Evolutionary conservation across 345 rosid species (phyloP).

Genomic region (Euphorbia lathyris): DNA sequence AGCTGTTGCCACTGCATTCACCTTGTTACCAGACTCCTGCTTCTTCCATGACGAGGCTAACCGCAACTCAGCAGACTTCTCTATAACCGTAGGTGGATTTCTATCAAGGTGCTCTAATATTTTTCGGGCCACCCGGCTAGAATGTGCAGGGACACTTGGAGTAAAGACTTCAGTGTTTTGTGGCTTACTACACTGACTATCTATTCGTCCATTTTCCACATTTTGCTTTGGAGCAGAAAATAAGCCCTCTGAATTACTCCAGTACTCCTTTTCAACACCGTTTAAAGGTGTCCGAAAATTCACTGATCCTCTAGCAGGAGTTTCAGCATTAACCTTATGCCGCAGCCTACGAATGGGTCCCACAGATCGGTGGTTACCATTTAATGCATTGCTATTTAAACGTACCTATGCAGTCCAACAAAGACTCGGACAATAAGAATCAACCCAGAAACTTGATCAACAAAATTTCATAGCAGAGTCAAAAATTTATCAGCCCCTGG

Average conservation of each 20-base stretch:
- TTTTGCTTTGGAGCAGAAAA: constrained; percentile 37
- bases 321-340: constrained; percentile 33
- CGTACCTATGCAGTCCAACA: constrained; percentile 31
- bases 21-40: constrained; percentile 20
- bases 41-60: constrained; percentile 57
- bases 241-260: constrained; percentile 22
- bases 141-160: constrained; percentile 62
- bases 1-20: constrained; percentile 33
- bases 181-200: constrained; percentile 31
- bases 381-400: constrained; percentile 39
- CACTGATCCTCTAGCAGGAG: constrained; percentile 34
- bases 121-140: constrained; percentile 72
- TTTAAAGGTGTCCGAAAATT: constrained; percentile 36
- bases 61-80: constrained; percentile 68
- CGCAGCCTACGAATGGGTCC: constrained; percentile 70
- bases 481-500: no score
- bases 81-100: constrained; percentile 58
- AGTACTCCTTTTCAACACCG: constrained; percentile 37
- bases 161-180: constrained; percentile 40
- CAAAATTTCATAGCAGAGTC: neutral
- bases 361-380: constrained; percentile 47
- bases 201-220: constrained; percentile 44
- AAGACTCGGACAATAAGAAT: constrained; percentile 8
- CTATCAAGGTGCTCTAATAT: constrained; percentile 82
- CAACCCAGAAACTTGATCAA: constrained; percentile 7